Base-by-base conservation (phyloP, 306 rosid genomes). In the Styphnolobium japonicum region DNA sequence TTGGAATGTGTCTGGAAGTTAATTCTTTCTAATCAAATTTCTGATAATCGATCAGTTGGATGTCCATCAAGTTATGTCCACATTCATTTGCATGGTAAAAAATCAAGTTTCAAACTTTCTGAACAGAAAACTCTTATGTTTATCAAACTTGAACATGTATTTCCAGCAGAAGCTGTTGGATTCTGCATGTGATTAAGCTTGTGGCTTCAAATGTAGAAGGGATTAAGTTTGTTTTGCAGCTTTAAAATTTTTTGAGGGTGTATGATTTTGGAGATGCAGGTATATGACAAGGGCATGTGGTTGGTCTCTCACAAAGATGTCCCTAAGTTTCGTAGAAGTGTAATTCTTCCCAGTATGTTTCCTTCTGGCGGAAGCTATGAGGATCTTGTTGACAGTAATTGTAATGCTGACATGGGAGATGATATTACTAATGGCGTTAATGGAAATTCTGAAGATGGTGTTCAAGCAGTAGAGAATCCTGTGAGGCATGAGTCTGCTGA, bases 241-340 rank as follows among this genome's bases (percentile, higher is more conserved):
- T 67, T 43, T 51, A 40, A 33, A 14, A 3, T 18, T 40, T 42
- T 62, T n/a, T 23, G 3, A 60, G 46, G 3, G 55, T 52, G 36
- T 67, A 51, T 46, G 18, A 36, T 51, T 75, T 73, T 84, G 68
- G 85, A 57, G 57, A 43, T 90, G 82, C 85, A 96, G 99, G 91
- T 96, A 71, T 85, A 73, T 63, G 99, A 96, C 84, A 93, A 85
- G 89, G 92, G 94, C 80, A 77, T 37, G 16, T 96, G 96, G 97
- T 82, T 88, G 23, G 87, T 67, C 67, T 91, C 98, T 65, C 81
- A 45, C 82, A 88, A 93, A 87, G 84, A 90, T 81, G 96, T 90
- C 66, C 81, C 88, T 15, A 88, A 93, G 85, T 87, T 15, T 73
- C 94, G 92, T 72, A 88, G 76, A 81, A 85, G 74, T 88, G 82